Conservation (phyloP, 371 early-diverging fungal genomes). For the Parasitella parasitica region DNA sequence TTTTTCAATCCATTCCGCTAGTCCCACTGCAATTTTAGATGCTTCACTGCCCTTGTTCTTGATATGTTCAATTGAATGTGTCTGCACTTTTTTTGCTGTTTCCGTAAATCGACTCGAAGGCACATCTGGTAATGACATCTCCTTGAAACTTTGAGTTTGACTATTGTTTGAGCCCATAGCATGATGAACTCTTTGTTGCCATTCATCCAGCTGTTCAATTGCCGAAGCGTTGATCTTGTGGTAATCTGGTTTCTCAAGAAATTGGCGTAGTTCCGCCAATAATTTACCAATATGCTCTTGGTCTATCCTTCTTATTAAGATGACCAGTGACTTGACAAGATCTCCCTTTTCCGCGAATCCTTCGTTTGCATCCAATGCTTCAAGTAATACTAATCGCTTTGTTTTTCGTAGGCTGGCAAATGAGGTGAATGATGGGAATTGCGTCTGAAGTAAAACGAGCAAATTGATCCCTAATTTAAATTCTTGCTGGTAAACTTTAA, state of each 20-base stretch:
- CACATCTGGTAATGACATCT: slow-evolving; percentile 33
- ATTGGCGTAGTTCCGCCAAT: not conserved
- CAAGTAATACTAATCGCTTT: slow-evolving; percentile 53
- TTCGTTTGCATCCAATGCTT: slow-evolving; percentile 44
- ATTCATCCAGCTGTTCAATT: slow-evolving; percentile 12
- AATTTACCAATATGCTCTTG: slow-evolving; percentile 9
- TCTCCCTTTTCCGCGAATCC: slow-evolving; percentile 21
- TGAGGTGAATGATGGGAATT: slow-evolving; percentile 33
- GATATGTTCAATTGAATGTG: slow-evolving; percentile 34
- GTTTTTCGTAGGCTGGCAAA: slow-evolving; percentile 44
- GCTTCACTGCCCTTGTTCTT: slow-evolving; percentile 34
- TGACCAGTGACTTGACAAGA: slow-evolving; percentile 20
- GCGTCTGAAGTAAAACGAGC: slow-evolving; percentile 49
- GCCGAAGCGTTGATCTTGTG: slow-evolving; percentile 2
- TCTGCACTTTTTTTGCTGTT: slow-evolving; percentile 47
- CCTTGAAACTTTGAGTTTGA: slow-evolving; percentile 9
- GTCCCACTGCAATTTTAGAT: slow-evolving; percentile 49
- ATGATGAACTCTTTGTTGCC: slow-evolving; percentile 13
- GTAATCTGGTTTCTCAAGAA: slow-evolving; percentile 8
- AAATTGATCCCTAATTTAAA: slow-evolving; percentile 56
- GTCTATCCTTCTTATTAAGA: slow-evolving; percentile 32
- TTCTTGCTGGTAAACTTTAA: slow-evolving; percentile 51
- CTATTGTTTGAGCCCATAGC: slow-evolving; percentile 9
- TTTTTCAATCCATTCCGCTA: slow-evolving; percentile 43
- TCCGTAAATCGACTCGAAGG: slow-evolving; percentile 46